Evolutionary conservation across 192 early-diverging fungal species (phyloP), one percentile per base, ranked within the genome.

Genomic region (Backusella circina): DNA sequence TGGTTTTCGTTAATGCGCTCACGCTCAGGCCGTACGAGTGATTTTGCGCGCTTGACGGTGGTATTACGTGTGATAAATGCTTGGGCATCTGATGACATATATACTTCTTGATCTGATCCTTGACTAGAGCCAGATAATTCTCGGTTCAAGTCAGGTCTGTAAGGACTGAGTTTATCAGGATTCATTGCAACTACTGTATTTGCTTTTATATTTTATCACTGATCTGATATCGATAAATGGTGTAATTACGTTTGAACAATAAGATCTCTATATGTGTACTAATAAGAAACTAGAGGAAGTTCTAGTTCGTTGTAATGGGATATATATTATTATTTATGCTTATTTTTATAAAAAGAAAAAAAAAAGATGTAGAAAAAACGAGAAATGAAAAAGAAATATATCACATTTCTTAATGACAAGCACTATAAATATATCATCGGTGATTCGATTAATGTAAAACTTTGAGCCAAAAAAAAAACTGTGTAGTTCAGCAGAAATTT

Each of bases 21-120:
- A 72, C 90, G 82, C 73, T 90, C 91, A 18, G 93, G 91, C 74
- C 91, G 83, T 65, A 91, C 86, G 1, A 93, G 87, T 64, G 92
- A 93, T 73, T 91, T 91, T 80, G 84, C 79, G 39, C 93, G 80
- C 68, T 82, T 84, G 35, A 80, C 79, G 36, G 70, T 73, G 8
- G 61, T 33, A 44, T 38, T 35, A 1, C 47, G 36, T 41, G 70
- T 73, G 7, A 64, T 70, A 39, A 54, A 76, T 65, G 8, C 68
- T 31, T 57, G 28, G 7, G 44, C 47, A 47, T 76, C 68, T 13
- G 75, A 65, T 0, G 68, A 21, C 75, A 76, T 70, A 7, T 41
- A 35, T 6, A 8, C 61, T 32, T 74, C 73, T 41, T n/a, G 32
- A n/a, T 73, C 71, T 26, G 71, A 73, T 30, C 30, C 21, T 36